Base-by-base conservation (phyloP, 768 basidiomycete species). In the Naematelia encephala region DNA sequence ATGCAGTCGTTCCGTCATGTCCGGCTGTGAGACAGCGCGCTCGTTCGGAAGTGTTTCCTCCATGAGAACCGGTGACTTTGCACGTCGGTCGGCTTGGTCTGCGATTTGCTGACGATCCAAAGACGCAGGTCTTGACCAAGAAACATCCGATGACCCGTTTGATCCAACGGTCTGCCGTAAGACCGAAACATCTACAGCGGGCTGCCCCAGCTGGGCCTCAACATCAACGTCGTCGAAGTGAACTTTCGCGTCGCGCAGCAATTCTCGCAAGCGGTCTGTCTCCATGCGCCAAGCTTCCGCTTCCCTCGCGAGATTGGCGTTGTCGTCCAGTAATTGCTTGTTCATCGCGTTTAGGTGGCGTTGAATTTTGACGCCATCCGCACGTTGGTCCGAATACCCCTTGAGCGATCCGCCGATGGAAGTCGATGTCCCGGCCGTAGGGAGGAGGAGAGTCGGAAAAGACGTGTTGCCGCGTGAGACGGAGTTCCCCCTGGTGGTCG, bases 341-440 rank as follows among this genome's bases (percentile, higher is more conserved):
- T 76, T 76, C 70, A 76, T 73, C 12, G 70, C 69, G 44, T 73
- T 72, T 14, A 76, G 64, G 48, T 76, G 73, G 54, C 69, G 70
- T 28, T 74, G 70, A 21, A 76, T 72, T 57, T 76, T 76, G 64
- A 67, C 59, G 2, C 69, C 74, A 53, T 75, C 69, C 4, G 63
- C 71, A 1, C 72, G 67, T 27, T 65, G 59, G 25, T 73, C 70
- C 1, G 56, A 60, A 2, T 61, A 19, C 10, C 60, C 64, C 44
- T 64, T 56, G 5, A 70, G 56, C 1, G 64, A 68, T 1, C 65
- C 61, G 12, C 61, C 61, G 8, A 51, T 51, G 14, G 67, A 55
- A 3, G 56, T 39, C 4, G 67, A 57, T 2, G 57, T 48, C 10
- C 45, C 51, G n/a, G 44, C 53, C 5, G 67, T 63, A 1, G 72